Evolutionary conservation across 345 rosid genomes (phyloP), one percentile per base, ranked within the genome.

Genomic region (Angophora floribunda): DNA sequence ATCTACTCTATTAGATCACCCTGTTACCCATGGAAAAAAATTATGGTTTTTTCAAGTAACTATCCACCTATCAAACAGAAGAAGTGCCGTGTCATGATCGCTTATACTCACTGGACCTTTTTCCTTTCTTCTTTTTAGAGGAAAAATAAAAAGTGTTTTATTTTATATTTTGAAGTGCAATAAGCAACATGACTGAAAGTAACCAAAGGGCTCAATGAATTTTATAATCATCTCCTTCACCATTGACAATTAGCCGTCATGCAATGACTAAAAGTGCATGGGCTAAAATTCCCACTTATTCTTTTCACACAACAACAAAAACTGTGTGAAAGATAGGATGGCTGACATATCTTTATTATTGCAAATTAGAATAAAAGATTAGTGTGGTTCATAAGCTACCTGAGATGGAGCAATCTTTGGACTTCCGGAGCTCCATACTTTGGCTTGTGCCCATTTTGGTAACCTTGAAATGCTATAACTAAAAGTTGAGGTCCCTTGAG

Each of bases 371-470:
- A 45, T 19, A 41, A 75, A 75, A 75, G 84, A 75, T 21, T 75
- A 44, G 26, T 75, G 19, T 75, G 24, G 61, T 85, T 87, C 86
- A 87, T 26, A 88, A 85, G 85, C 85, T 96, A 97, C 98, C 97
- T 94, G 91, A 89, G 89, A 86, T 84, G 93, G 89, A 89, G 87
- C 65, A 89, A 89, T 90, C 86, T 89, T 90, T 53, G 92, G 93
- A 92, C 90, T 89, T 82, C 50, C 88, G 10, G 91, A 44, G 89
- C 90, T 88, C 88, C 90, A 92, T 85, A 95, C 94, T 93, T 93
- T 95, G 41, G 91, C 88, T 91, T 94, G 98, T 49, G 99, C 99
- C 99, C 99, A 95, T 85, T 91, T 95, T 89, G 99, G 99, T 91
- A 97, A 95, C 87, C 96, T 91, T 87, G 98, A 97, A 91, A 95